Base-by-base conservation (phyloP, 1,139 yeast species). In the Kodamaea plutei region DNA sequence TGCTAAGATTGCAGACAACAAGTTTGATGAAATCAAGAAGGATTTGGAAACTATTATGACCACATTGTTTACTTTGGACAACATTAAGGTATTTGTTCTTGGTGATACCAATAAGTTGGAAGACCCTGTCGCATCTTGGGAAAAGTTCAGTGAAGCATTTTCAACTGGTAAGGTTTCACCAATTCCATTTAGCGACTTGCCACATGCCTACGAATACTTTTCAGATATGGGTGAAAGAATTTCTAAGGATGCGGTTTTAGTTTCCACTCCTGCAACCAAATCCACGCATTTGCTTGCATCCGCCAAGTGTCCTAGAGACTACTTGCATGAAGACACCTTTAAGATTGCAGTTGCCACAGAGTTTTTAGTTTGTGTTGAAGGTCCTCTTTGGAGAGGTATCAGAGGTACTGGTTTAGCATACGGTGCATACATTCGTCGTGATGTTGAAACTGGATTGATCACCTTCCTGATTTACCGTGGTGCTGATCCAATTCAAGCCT, bases 351-450 rank as follows among this genome's bases (percentile, higher is more conserved):
- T 91, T 13, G 87, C 91, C 6, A 70, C 83, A 8, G 89, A 84
- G 36, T 84, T 80, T 48, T 64, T 93, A 38, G 82, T 81, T 44
- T 84, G 89, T 17, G 87, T 87, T 15, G 99, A 93, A 56, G 99
- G 99, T 1, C 97, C 98, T 22, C 81, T 91, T 44, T 91, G 98
- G 97, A 75, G 88, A 50, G 95, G 93, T 30, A 84, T 93, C 23
- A 76, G 99, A 58, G 99, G 99, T 23, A 75, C 89, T 2, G 99
- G 99, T 2, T 66, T 87, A 33, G 97, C 97, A 0, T 93, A 93
- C 55, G 96, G 96, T 19, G 93, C 91, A 1, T 68, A 63, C 34
- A 67, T 87, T 40, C 54, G 67, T 18, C 65, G 76, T 32, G 70
- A 71, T 43, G 51, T 76, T 11, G 96, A 88, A 43, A 63, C 76